Evolutionary conservation across 805 yeast genomes (phyloP), one percentile per base, ranked within the genome.

Genomic region (Saccharomycopsis capsularis): DNA sequence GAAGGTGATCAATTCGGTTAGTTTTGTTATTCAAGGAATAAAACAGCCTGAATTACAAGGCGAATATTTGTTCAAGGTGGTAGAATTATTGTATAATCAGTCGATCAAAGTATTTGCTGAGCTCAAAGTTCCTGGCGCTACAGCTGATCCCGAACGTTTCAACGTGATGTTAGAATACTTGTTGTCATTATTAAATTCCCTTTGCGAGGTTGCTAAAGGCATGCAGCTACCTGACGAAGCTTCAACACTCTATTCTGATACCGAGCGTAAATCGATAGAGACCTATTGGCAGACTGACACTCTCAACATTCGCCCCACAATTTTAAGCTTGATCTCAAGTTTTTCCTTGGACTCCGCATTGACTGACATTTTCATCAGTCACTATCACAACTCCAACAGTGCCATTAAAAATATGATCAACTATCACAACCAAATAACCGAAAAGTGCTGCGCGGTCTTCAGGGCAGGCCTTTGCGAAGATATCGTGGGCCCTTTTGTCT

Each of bases 181-280:
- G 1, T 59, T 71, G 2, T 81, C 89, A 22, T 63, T 85, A 41
- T 62, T 86, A 23, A 65, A 75, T 13, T 84, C 88, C 58, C 62
- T 88, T 0, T 71, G 73, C n/a, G 85, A 82, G 46, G 67, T 87
- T 3, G 93, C 88, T 0, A 82, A 80, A 48, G 87, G 89, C 0
- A 63, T 83, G 58, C 76, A 77, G 44, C 63, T 75, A 2, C 81
- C 86, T 0, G 79, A 71, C 36, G 87, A 81, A 2, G 72, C 40
- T 44, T 44, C 41, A 68, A 38, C 60, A 42, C 61, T 67, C 57
- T 55, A 60, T 7, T 59, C 62, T 4, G 61, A 66, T 39, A 57
- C 58, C 4, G 46, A 57, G 30, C 52, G 45, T 16, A 45, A 57
- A 30, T 53, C 55, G 22, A 62, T 66, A n/a, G 64, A 63, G 23